These are phyloP conservation scores for Zygoascus hellenicus DNA, from an alignment of 1,139 yeast genomes.

Conservation along the genomic window DNA sequence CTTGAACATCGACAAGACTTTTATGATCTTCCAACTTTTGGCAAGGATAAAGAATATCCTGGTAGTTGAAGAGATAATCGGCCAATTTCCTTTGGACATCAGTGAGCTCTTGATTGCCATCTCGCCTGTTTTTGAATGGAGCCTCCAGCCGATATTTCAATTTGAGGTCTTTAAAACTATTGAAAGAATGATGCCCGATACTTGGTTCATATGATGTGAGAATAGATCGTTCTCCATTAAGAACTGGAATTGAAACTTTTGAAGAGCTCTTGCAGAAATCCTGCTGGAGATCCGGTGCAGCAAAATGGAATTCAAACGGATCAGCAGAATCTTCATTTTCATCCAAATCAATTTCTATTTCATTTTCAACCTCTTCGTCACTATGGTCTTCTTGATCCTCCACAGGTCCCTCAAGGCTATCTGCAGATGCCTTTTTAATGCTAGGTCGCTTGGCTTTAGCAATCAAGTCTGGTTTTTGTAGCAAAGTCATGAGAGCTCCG, in stretches of 20 bases:
- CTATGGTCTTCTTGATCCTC: slow-evolving; percentile 25
- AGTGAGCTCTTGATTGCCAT: slow-evolving; percentile 25
- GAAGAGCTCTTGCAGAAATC: slow-evolving; percentile 1
- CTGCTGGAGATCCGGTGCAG: slow-evolving; percentile 41
- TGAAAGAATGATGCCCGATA: slow-evolving; percentile 1
- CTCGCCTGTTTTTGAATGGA: slow-evolving; percentile 24
- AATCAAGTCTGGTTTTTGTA: slow-evolving; percentile 42
- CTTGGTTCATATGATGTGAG: background rate
- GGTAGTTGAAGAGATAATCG: slow-evolving; percentile 64
- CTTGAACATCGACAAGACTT: slow-evolving; percentile 48
- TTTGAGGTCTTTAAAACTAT: slow-evolving; percentile 10
- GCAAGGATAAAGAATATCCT: slow-evolving; percentile 65
- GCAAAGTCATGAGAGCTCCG: slow-evolving; percentile 66
- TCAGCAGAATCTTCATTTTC: slow-evolving; percentile 39
- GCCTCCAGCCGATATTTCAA: slow-evolving; percentile 29
- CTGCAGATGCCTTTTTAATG: slow-evolving; percentile 6
- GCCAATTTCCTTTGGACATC: slow-evolving; percentile 41
- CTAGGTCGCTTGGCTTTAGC: slow-evolving; percentile 3
- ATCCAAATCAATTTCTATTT: slow-evolving; percentile 37
- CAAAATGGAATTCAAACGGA: slow-evolving; percentile 75
- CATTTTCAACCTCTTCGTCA: slow-evolving; percentile 28
- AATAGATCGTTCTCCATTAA: slow-evolving; percentile 5
- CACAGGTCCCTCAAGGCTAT: background rate
- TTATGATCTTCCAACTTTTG: slow-evolving; percentile 33
- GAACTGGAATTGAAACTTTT: slow-evolving; percentile 11